These are phyloP conservation scores for Colletotrichum paranaense DNA, from an alignment of 2,329 filamentous ascomycete genomes.

Conservation along the genomic window DNA sequence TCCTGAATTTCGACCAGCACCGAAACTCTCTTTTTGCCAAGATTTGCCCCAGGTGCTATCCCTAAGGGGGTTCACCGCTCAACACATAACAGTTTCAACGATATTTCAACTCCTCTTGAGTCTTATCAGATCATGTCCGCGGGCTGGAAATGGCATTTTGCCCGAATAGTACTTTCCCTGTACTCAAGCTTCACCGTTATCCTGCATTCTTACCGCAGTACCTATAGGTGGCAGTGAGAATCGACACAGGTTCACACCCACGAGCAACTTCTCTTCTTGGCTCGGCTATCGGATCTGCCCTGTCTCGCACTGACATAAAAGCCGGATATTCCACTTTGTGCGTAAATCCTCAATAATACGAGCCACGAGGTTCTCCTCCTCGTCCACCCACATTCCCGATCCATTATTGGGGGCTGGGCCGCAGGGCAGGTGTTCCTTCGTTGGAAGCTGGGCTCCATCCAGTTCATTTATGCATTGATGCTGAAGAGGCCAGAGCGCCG, in stretches of 20 bases:
- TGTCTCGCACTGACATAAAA: slow-evolving; percentile 20
- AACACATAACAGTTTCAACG: neutral
- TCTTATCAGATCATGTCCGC: neutral
- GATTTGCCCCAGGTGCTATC: neutral
- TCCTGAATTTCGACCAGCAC: neutral
- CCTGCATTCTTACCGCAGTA: neutral
- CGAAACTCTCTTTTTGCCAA: neutral
- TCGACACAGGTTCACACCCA: neutral
- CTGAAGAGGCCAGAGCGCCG: slow-evolving; percentile 4
- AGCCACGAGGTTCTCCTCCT: slow-evolving; percentile 6
- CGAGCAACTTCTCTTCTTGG: neutral
- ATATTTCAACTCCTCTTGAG: neutral
- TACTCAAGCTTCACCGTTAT: neutral
- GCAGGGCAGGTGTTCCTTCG: neutral
- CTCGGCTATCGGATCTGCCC: slow-evolving; percentile 33
- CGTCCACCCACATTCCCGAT: slow-evolving; percentile 9
- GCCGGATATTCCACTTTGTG: neutral
- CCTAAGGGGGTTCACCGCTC: neutral
- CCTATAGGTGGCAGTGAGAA: neutral
- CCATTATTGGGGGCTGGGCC: neutral
- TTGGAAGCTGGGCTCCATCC: neutral
- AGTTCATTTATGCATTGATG: neutral
- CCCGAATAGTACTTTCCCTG: neutral
- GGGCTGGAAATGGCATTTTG: neutral
- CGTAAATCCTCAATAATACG: neutral